Base-by-base conservation (phyloP, 2,329 filamentous ascomycete genomes). In the Ophiostoma triangulosporum region DNA sequence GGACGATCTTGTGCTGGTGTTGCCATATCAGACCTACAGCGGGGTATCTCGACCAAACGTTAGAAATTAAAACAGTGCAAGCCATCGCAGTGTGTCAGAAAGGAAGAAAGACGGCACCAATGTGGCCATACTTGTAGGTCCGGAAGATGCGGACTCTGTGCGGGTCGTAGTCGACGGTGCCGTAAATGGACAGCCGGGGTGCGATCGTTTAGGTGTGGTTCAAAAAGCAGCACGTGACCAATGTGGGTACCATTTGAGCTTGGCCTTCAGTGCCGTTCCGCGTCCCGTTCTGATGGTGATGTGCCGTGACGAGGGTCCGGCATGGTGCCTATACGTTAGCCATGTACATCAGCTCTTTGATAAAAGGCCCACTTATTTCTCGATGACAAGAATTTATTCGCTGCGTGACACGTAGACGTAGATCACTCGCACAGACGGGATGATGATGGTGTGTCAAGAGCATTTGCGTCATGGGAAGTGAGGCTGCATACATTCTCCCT, bases 201-300 rank as follows among this genome's bases (percentile, higher is more conserved):
- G 68, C 69, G 8, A 64, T 65, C 0, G 60, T 64, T 35, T 76
- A 72, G 1, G 88, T 53, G 12, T 71, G 64, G 40, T 73, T 72
- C 1, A 91, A 68, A 52, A 91, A 82, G 15, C 73, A 73, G 7
- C 84, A 73, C 0, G 86, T 88, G 1, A 76, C n/a, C n/a, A 91
- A 69, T 60, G 93, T 88, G 0, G 88, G 86, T 88, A 93, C 2
- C 88, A 88, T 71, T 90, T 93, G 1, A 80, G 86, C 83, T 88
- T n/a, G 3, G 2, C 14, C 1, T 20, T 46, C 14, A 27, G 43
- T 15, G 6, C 9, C 12, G n/a, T 4, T 45, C 17, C 15, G 7
- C 9, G 4, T 27, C 3, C 12, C 11, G 35, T 6, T 2, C 14
- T 26, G 6, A 5, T 32, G 8, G 5, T 11, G 2, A 26, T 67